Evolutionary conservation across 495 filamentous ascomycete genomes (phyloP).

Genomic region (Xylaria nigripes): DNA sequence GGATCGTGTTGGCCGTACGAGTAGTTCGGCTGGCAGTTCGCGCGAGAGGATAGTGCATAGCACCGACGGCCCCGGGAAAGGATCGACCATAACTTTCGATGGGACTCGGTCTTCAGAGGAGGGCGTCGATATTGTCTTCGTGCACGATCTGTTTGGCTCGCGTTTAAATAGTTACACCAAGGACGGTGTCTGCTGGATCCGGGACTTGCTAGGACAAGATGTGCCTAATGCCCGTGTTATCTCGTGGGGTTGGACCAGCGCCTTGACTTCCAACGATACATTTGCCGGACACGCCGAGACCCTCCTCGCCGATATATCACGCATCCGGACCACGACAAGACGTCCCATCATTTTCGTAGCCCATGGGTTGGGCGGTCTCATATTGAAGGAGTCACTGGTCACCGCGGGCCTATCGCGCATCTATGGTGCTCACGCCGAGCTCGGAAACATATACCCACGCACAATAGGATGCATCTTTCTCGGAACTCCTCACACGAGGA

Average conservation of each 20-base stretch:
- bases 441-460: slow-evolving; percentile 25
- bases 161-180: slow-evolving; percentile 26
- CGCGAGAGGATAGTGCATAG: slow-evolving; percentile 21
- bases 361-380: slow-evolving; percentile 30
- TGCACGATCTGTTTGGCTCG: slow-evolving; percentile 27
- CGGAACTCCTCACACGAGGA: slow-evolving; percentile 32
- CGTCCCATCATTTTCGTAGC: slow-evolving; percentile 32
- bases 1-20: slow-evolving; percentile 24
- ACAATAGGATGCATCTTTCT: slow-evolving; percentile 33
- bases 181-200: slow-evolving; percentile 24
- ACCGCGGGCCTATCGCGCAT: slow-evolving; percentile 26
- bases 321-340: slow-evolving; percentile 15
- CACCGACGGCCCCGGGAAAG: slow-evolving; percentile 17
- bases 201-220: slow-evolving; percentile 26
- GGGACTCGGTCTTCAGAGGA: slow-evolving; percentile 18
- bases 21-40: slow-evolving; percentile 24
- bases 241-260: slow-evolving; percentile 24
- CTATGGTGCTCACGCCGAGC: slow-evolving; percentile 24
- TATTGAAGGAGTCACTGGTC: slow-evolving; percentile 30
- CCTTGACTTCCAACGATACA: slow-evolving; percentile 13
- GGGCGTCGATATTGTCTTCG: slow-evolving; percentile 27
- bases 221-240: slow-evolving; percentile 21
- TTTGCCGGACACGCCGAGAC: slow-evolving; percentile 23
- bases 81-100: slow-evolving; percentile 22
- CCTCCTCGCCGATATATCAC: slow-evolving; percentile 20